Base-by-base conservation (phyloP, 306 rosid species). In the Crotalaria pallida region DNA sequence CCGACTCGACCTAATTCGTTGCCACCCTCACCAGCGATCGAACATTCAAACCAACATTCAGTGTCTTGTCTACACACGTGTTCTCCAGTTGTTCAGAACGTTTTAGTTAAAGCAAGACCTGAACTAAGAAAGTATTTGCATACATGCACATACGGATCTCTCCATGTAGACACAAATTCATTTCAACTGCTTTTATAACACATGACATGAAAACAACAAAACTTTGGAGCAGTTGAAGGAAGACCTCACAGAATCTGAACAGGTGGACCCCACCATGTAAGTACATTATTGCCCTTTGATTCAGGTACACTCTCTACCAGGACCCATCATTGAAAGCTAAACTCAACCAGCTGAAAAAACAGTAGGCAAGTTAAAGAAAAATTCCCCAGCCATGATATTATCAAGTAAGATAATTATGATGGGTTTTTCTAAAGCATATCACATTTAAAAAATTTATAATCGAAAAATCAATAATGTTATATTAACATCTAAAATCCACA, bases 341-440 rank as follows among this genome's bases (percentile, higher is more conserved):
- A 18, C 17, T 65, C 80, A 86, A 73, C 81, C 88, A 74, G 81
- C 89, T 88, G 81, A 92, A 80, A 70, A 82, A 82, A 84, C 57
- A 65, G 62, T 58, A 11, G 44, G 67, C 63, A 61, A 19, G 40
- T 44, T 23, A 17, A 66, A 65, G 26, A 9, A 50, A 84, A 59
- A 11, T 63, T 68, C 11, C 40, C 69, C 62, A 34, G n/a, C 60
- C 53, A 23, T 19, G 34, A 38, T 60, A 27, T n/a, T n/a, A n/a
- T n/a, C n/a, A n/a, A n/a, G n/a, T n/a, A n/a, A n/a, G n/a, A n/a
- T n/a, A n/a, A n/a, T n/a, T n/a, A n/a, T n/a, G n/a, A n/a, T n/a
- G n/a, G n/a, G n/a, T n/a, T n/a, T n/a, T n/a, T n/a, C n/a, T n/a
- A n/a, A n/a, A n/a, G n/a, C n/a, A n/a, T n/a, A n/a, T n/a, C n/a